phyloP scores from a whole-genome alignment of 129 eudicot genomes.

The Arctium lappa region DNA sequence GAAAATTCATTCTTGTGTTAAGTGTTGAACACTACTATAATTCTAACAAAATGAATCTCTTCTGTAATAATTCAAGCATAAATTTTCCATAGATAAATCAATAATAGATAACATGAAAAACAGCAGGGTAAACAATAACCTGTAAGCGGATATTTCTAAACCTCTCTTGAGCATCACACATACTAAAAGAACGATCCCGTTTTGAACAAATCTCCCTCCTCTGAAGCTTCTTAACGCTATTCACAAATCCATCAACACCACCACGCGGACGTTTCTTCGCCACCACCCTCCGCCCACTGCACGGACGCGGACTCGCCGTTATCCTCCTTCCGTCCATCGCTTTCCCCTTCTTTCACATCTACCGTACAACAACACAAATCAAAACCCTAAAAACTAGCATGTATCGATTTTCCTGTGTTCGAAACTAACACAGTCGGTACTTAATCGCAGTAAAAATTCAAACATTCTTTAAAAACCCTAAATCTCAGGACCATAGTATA shows the following conservation, averaged over 20 bases:
- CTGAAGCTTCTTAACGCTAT: constrained; percentile 92
- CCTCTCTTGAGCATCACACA: constrained; percentile 95
- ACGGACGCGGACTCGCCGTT: constrained; percentile 88
- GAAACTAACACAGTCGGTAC: background rate
- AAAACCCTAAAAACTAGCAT: constrained; percentile 15
- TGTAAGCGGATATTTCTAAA: constrained; percentile 81
- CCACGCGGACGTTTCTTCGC: constrained; percentile 89
- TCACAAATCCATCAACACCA: constrained; percentile 80
- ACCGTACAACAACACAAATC: constrained; percentile 12
- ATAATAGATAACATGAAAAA: background rate
- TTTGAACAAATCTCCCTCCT: constrained; percentile 94
- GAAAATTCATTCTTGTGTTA: background rate
- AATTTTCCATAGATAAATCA: background rate
- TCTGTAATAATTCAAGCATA: background rate
- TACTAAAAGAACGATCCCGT: constrained; percentile 82
- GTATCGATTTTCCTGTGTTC: background rate
- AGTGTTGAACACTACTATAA: background rate
- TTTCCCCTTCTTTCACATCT: background rate
- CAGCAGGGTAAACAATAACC: constrained; percentile 32
- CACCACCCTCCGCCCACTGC: constrained; percentile 81
- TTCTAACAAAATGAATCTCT: background rate
- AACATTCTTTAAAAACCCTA: constrained; percentile 7
- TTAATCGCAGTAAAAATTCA: background rate
- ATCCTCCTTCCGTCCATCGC: constrained; percentile 91
- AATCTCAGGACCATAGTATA: constrained; percentile 18